Conservation (phyloP, 805 yeast species). For the Saccharomycopsis sp. region DNA sequence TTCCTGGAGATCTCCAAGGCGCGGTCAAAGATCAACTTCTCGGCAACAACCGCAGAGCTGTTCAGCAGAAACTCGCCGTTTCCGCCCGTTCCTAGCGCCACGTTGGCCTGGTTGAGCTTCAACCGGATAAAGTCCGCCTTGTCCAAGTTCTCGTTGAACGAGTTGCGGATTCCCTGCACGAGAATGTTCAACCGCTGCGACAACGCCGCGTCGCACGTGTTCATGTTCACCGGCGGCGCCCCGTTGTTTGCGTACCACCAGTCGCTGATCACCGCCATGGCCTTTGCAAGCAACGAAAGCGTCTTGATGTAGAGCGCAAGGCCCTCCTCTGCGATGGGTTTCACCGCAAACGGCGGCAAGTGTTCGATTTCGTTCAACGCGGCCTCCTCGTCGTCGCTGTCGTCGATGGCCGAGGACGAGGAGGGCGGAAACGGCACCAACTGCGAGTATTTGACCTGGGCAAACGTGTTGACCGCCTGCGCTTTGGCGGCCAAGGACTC, state of each 20-base stretch:
- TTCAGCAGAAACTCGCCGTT: conserved; percentile 10
- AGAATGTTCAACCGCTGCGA: conserved; percentile 32
- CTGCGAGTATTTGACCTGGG: conserved; percentile 85
- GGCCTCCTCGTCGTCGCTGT: conserved; percentile 25
- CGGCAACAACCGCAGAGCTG: conserved; percentile 47
- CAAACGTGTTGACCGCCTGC: conserved; percentile 80
- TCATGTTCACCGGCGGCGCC: conserved; percentile 22
- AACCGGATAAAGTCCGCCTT: conserved; percentile 75
- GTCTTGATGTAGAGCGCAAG: conserved; percentile 79
- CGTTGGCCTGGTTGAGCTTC: conserved; percentile 42
- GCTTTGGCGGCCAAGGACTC: conserved; percentile 84
- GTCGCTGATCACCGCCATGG: conserved; percentile 76
- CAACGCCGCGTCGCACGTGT: conserved; percentile 6
- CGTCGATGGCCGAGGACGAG: conserved; percentile 21
- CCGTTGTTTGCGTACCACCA: conserved; percentile 72
- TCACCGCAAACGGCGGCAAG: conserved; percentile 51
- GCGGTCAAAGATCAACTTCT: conserved; percentile 82
- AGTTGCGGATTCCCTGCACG: conserved; percentile 88
- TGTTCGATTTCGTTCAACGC: conserved; percentile 30
- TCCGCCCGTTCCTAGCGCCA: conserved; percentile 24
- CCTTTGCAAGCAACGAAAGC: conserved; percentile 71
- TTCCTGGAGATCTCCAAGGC: conserved; percentile 88
- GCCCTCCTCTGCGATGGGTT: conserved; percentile 74
- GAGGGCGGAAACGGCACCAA: conserved; percentile 61
- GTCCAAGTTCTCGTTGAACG: conserved; percentile 82